A percentile compares a stretch with the other conserved stretches of the same genome.
Conservation (phyloP, 176 grass and related monocot genomes). For the Rhynchospora breviuscula region DNA sequence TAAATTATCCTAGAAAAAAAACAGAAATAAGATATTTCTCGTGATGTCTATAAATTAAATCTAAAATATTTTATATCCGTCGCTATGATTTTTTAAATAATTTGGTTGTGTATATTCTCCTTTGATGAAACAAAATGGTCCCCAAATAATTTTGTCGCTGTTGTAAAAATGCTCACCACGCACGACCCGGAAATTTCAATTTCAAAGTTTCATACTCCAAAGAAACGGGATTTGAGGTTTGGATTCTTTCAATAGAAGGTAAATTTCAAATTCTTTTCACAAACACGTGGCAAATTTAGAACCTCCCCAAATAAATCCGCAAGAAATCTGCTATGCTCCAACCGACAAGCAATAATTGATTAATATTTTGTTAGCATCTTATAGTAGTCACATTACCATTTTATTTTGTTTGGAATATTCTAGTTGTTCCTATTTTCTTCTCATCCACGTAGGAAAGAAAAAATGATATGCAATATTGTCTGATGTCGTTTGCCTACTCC, state of each 20-base stretch:
- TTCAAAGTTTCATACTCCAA: neutral
- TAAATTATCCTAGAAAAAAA: too few relatives aligned
- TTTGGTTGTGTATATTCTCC: too few relatives aligned
- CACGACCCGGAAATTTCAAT: neutral
- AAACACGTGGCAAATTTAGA: neutral
- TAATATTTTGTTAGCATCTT: neutral
- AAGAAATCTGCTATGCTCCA: neutral
- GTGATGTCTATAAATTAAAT: too few relatives aligned
- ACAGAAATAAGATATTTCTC: too few relatives aligned
- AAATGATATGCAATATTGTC: neutral
- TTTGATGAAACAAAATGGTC: too few relatives aligned
- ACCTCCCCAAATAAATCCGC: neutral
- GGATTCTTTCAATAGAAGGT: neutral
- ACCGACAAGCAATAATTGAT: slow-evolving; percentile 7
- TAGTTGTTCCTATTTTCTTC: neutral
- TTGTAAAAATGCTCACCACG: neutral
- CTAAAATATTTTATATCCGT: too few relatives aligned
- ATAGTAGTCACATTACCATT: neutral
- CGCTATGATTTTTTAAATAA: too few relatives aligned
- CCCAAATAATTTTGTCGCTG: too few relatives aligned
- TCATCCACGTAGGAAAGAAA: neutral
- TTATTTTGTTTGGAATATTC: neutral
- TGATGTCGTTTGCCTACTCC: neutral
- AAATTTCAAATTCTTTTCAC: neutral
- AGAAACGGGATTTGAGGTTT: neutral